Evolutionary conservation across 2,329 filamentous ascomycete species (phyloP), one percentile per base, ranked within the genome.

Genomic region (Pseudogymnoascus sp.): DNA sequence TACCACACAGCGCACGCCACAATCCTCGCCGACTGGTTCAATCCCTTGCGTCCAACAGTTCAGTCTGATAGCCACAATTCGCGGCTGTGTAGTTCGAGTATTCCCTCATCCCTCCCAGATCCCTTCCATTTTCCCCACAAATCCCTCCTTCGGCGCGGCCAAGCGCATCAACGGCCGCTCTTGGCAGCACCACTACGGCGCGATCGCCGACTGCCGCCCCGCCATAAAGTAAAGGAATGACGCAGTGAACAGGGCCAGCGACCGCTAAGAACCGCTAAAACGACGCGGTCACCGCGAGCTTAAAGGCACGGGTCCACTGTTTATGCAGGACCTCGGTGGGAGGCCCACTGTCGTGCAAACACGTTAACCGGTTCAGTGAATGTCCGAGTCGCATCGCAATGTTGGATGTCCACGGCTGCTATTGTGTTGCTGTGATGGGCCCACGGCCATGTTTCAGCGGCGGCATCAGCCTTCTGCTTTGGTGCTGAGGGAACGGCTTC

Each of bases 351-450:
- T 28, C 28, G 49, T 33, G n/a, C 49, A 33, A 55, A 33, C n/a
- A 55, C 25, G 11, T 35, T 55, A 55, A 55, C 49, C 49, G 28
- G 28, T 55, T 55, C 49, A 21, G 49, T 55, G 49, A 55, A 21
- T 35, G 49, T 55, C 28, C 16, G 49, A 35, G 49, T 55, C 49
- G 49, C 49, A 55, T 55, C 49, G 49, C 49, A 55, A 55, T 55
- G 49, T 55, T 33, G 49, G 25, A n/a, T 16, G 45, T 52, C n/a
- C 45, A 33, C n/a, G 25, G n/a, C 14, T 18, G 25, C 45, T 4
- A 52, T 52, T 31, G 25, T 52, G 45, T n/a, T 52, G 7, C n/a
- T 18, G 8, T 33, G 28, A 55, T 55, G 49, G 49, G 49, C 18
- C 28, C 28, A 55, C 16, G 49, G 49, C 11, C 16, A 5, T 55